Conservation (phyloP, 257 asterid species). For the Solanum pimpinellifolium region DNA sequence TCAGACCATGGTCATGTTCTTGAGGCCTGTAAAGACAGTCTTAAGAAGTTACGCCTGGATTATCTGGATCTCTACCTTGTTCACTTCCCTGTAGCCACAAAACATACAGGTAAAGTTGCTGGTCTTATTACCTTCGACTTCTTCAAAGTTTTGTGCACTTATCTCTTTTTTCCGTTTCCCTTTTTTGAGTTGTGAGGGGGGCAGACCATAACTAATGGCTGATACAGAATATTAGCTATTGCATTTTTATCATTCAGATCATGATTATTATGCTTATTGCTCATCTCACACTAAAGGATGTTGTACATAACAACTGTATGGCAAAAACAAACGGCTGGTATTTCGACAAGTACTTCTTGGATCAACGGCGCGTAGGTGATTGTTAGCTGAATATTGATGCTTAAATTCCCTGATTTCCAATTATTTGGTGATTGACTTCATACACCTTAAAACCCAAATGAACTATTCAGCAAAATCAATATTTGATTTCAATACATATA, state of each 20-base stretch:
- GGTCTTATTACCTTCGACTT: not conserved
- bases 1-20: conserved; percentile 62
- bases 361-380: not conserved
- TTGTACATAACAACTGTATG: not conserved
- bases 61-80: conserved; percentile 56
- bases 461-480: not conserved
- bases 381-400: not conserved
- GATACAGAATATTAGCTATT: not conserved
- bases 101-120: conserved; percentile 41
- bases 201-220: not conserved
- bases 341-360: not conserved
- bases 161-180: not conserved
- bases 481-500: not conserved
- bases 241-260: not conserved
- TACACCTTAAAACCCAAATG: not conserved
- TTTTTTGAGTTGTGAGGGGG: not conserved
- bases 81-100: conserved; percentile 62
- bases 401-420: not conserved
- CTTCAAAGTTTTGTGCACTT: not conserved
- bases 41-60: conserved; percentile 40
- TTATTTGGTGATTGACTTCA: not conserved
- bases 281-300: not conserved
- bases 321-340: not conserved
- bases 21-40: conserved; percentile 61
- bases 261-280: not conserved